Base-by-base conservation (phyloP, 495 filamentous ascomycete species). In the Hypoxylon intermedium region DNA sequence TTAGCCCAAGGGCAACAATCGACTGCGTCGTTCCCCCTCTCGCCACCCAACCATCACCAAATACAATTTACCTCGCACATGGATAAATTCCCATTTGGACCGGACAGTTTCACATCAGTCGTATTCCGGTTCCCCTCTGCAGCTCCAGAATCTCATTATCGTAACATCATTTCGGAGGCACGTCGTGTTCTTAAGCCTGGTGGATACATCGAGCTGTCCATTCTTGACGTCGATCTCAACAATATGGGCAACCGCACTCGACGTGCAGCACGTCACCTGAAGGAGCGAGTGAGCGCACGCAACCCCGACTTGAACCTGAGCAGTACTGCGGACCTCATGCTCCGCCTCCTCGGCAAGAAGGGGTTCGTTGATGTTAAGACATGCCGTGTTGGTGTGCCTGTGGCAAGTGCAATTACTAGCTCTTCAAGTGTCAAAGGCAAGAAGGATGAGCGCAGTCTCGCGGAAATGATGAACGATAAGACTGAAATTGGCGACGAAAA, bases 111-210 rank as follows among this genome's bases (percentile, higher is more conserved):
- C 69, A 85, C 88, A 2, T 86, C 86, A 9, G 87, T 91, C n/a
- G 86, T 96, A 34, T 82, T 96, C 64, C 91, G 94, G 31, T 98
- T 99, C 65, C 93, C 93, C 0, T 74, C 84, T 3, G 88, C 88
- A 1, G 85, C 83, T 28, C 83, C 91, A 0, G 90, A 95, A 53
- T 62, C 76, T 0, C 81, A 89, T n/a, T 91, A 92, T 70, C 83
- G 86, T 55, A 88, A 90, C 61, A 85, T 93, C 37, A 79, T 97
- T 28, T 88, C 87, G 0, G 93, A 99, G 75, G 90, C 91, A 65
- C 92, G 91, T 64, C 87, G 94, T 3, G 94, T 98, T 6, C 82
- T 99, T 3, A 88, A 91, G 53, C 89, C 93, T 0, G 92, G 91
- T 7, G 94, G 94, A 2, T 93, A 92, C 62, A 80, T 99, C 18